phyloP scores from a whole-genome alignment of 257 asterid genomes.

The Ehretia macrophylla region DNA sequence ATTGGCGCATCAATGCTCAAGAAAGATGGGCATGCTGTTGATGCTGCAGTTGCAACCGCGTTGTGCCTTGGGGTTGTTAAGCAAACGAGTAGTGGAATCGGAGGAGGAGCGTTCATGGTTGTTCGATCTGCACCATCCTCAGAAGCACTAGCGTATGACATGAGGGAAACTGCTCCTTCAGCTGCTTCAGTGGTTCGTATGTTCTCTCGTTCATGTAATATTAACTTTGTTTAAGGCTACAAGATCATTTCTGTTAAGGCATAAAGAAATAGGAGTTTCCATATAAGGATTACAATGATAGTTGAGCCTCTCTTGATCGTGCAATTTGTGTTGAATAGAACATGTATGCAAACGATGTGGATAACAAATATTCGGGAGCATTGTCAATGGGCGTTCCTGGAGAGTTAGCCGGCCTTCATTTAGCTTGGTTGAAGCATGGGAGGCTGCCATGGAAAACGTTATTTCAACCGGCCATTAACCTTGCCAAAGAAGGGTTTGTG shows the following conservation, averaged over 20 bases:
- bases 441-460: slow-evolving; percentile 70
- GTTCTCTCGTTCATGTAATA: slow-evolving; percentile 1
- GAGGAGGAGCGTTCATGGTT: slow-evolving; percentile 89
- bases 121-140: slow-evolving; percentile 50
- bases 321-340: slow-evolving; percentile 37
- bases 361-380: slow-evolving; percentile 52
- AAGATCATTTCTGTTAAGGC: too few species aligned
- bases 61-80: slow-evolving; percentile 77
- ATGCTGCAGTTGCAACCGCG: slow-evolving; percentile 83
- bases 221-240: neutral
- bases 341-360: slow-evolving; percentile 58
- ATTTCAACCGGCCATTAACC: slow-evolving; percentile 62
- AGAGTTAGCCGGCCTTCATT: slow-evolving; percentile 85
- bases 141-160: slow-evolving; percentile 55
- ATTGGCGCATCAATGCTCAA: slow-evolving; percentile 54
- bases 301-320: neutral
- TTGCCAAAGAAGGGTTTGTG: slow-evolving; percentile 78
- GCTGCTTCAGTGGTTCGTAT: slow-evolving; percentile 67
- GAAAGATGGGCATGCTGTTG: slow-evolving; percentile 84
- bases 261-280: neutral
- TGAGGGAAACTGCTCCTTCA: slow-evolving; percentile 88
- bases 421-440: slow-evolving; percentile 71
- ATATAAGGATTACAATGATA: neutral
- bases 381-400: slow-evolving; percentile 87
- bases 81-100: slow-evolving; percentile 74